Evolutionary conservation across 108 stramenopile genomes (phyloP).

Genomic region (Cafeteria roenbergensis): DNA sequence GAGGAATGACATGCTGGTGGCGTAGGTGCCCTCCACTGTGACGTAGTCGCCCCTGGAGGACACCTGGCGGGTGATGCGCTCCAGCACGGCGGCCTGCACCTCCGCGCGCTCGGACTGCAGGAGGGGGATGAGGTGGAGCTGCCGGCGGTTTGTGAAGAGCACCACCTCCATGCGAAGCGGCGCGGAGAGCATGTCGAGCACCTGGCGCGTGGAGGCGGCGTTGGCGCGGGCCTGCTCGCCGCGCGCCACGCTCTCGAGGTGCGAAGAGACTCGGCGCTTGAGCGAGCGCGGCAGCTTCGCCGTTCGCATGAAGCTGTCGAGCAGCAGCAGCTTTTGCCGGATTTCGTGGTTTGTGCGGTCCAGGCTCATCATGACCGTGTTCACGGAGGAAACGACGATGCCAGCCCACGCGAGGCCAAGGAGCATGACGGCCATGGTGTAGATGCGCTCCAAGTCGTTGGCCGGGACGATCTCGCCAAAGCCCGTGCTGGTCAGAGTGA

Average conservation of each 20-base stretch:
- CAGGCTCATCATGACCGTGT: neutral
- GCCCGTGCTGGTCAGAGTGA: too few species aligned
- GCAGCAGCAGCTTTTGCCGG: neutral
- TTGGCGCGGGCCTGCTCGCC: neutral
- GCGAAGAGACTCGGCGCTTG: neutral
- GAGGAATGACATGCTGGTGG: neutral
- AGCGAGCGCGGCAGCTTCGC: neutral
- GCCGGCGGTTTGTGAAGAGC: constrained; percentile 2
- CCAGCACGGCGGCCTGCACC: neutral
- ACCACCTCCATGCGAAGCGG: constrained; percentile 20
- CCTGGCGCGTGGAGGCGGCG: neutral
- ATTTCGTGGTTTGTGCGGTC: neutral
- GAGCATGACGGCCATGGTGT: constrained; percentile 16
- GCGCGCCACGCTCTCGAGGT: neutral
- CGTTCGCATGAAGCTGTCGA: neutral
- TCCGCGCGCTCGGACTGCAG: neutral
- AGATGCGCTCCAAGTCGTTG: constrained; percentile 17
- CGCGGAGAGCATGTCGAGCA: constrained; percentile 20
- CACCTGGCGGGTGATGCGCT: neutral
- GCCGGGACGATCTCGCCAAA: constrained; percentile 43
- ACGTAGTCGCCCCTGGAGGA: neutral
- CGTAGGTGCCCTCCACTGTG: neutral
- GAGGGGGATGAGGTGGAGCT: neutral
- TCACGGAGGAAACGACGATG: neutral
- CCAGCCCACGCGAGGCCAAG: constrained; percentile 12